Conservation (phyloP, 2,329 filamentous ascomycete genomes). For the Tolypocladium ovalisporum region DNA sequence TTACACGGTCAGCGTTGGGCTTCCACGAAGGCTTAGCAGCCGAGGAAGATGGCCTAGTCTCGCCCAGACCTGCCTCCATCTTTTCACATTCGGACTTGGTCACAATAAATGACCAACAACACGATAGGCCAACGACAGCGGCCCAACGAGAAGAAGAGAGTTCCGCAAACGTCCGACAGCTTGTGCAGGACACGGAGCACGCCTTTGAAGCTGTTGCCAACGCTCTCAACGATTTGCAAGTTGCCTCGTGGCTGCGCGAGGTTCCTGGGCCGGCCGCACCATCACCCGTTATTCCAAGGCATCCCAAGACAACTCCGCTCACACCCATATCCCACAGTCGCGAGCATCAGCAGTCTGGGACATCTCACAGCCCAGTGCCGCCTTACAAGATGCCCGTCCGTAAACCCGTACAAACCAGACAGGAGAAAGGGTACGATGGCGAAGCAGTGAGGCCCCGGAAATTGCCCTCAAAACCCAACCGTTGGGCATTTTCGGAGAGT, state of each 20-base stretch:
- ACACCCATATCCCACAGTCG: background rate
- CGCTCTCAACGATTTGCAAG: constrained; percentile 26
- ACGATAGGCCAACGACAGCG: background rate
- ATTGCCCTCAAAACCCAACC: constrained; percentile 15
- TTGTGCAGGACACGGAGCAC: constrained; percentile 38
- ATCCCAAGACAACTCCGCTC: too few relatives aligned
- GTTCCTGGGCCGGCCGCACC: constrained; percentile 7
- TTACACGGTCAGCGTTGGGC: background rate
- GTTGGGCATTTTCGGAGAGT: constrained; percentile 45
- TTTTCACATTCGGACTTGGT: background rate
- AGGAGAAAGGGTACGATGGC: background rate
- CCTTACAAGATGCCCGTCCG: background rate
- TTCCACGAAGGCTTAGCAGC: background rate
- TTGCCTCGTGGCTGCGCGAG: constrained; percentile 12
- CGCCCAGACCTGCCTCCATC: background rate
- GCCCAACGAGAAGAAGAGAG: constrained; percentile 8
- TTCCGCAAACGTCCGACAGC: constrained; percentile 29
- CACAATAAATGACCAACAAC: background rate
- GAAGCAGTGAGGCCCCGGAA: background rate
- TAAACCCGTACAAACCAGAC: background rate
- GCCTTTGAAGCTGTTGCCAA: constrained; percentile 35
- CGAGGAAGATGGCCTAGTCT: too few relatives aligned
- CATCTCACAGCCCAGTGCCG: background rate
- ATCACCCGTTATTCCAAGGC: constrained; percentile 3
- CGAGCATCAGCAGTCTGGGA: background rate